A percentile compares a stretch with the other conserved stretches of the same genome.
phyloP scores from a whole-genome alignment of 2,329 filamentous ascomycete genomes.

The Trichoderma atrobrunneum region DNA sequence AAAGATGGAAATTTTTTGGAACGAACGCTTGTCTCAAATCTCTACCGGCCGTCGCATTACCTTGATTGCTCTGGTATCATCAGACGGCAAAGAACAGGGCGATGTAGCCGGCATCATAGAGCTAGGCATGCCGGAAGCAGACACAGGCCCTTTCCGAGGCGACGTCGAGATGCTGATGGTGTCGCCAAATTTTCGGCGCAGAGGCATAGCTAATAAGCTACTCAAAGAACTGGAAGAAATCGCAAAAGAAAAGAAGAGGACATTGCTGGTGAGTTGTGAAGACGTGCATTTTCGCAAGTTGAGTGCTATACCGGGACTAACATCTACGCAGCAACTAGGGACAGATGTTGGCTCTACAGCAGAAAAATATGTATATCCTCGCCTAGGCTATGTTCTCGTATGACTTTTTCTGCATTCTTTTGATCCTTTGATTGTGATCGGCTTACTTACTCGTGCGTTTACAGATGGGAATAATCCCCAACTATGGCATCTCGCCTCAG shows the following conservation, averaged over 20 bases:
- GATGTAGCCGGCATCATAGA: conserved; percentile 16
- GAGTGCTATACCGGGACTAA: not conserved
- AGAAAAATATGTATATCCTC: conserved; percentile 18
- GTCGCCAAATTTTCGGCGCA: conserved; percentile 11
- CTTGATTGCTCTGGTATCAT: not conserved
- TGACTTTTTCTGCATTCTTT: no score
- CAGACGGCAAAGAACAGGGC: not conserved
- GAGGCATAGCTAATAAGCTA: conserved; percentile 7
- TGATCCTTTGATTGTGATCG: not conserved
- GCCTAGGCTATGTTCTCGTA: conserved; percentile 17
- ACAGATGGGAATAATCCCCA: conserved; percentile 15
- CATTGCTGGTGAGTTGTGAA: conserved; percentile 17
- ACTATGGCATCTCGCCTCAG: conserved; percentile 19
- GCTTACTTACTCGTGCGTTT: not conserved
- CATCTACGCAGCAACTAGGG: conserved; percentile 2
- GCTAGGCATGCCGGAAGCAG: conserved; percentile 13
- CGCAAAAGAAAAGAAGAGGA: conserved; percentile 11
- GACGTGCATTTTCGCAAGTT: not conserved
- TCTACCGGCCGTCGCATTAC: conserved; percentile 5
- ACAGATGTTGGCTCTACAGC: conserved; percentile 18
- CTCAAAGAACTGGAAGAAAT: conserved; percentile 11
- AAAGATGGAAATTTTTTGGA: conserved; percentile 18
- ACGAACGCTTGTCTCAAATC: conserved; percentile 2
- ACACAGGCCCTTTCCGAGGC: conserved; percentile 19
- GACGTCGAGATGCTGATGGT: conserved; percentile 22